A percentile compares a stretch with the other conserved stretches of the same genome.
Conservation (phyloP, 306 rosid species). For the Inga oerstediana region DNA sequence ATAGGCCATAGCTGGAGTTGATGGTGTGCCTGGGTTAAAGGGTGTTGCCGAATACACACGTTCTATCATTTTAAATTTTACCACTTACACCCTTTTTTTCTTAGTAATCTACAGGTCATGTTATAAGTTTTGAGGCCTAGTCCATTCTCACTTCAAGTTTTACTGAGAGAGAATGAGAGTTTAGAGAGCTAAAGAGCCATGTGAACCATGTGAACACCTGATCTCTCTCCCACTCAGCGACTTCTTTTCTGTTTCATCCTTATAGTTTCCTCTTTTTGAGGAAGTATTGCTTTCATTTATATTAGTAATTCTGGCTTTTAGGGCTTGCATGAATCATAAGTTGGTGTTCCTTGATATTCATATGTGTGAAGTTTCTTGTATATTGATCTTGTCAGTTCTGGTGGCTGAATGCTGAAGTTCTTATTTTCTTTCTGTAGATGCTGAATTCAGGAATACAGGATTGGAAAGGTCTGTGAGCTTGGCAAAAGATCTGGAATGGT, state of each 20-base stretch:
- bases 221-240: neutral
- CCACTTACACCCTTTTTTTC: neutral
- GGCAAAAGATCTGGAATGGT: conserved; percentile 1
- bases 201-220: too few species aligned
- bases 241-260: neutral
- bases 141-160: neutral
- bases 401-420: neutral
- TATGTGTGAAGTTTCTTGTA: neutral
- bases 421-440: neutral
- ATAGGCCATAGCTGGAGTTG: neutral
- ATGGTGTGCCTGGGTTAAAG: neutral
- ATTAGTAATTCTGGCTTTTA: neutral
- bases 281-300: neutral
- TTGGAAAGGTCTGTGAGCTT: neutral
- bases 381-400: too few species aligned
- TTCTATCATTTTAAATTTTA: neutral
- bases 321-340: neutral
- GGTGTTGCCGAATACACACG: neutral
- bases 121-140: neutral
- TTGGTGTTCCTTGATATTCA: neutral
- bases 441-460: conserved; percentile 2
- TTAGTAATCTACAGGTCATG: neutral
- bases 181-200: too few species aligned
- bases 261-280: neutral
- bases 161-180: neutral